Evolutionary conservation across 108 stramenopile genomes (phyloP).

Genomic region (Chaetoceros tenuissimus): DNA sequence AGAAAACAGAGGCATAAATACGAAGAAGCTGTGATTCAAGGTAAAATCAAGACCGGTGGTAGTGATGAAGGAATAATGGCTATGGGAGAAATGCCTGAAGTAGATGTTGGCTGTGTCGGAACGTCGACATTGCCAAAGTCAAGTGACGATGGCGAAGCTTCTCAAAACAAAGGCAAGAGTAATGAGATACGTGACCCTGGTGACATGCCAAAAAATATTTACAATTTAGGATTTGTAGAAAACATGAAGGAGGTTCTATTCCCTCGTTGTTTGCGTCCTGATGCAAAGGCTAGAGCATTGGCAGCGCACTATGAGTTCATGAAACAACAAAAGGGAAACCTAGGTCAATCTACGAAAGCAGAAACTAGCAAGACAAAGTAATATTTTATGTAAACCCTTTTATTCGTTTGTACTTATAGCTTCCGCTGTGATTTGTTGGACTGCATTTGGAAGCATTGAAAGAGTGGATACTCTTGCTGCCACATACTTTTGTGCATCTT

Average conservation of each 20-base stretch:
- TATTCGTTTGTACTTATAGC: too few relatives aligned
- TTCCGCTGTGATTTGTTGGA: slow-evolving; percentile 58
- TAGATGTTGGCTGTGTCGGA: slow-evolving; percentile 56
- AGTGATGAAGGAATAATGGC: not conserved
- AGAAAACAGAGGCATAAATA: slow-evolving; percentile 41
- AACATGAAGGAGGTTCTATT: slow-evolving; percentile 73
- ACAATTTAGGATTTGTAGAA: slow-evolving; percentile 53
- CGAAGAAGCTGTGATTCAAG: slow-evolving; percentile 45
- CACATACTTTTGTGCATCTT: slow-evolving; percentile 52
- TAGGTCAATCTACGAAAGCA: too few relatives aligned
- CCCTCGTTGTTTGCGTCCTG: slow-evolving; percentile 53
- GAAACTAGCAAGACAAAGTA: too few relatives aligned
- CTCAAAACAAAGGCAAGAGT: slow-evolving; percentile 8
- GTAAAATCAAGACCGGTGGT: slow-evolving; percentile 7
- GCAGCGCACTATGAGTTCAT: not conserved
- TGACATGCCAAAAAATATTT: slow-evolving; percentile 58
- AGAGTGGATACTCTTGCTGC: slow-evolving; percentile 46
- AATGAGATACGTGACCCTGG: slow-evolving; percentile 55
- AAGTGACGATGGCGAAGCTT: not conserved
- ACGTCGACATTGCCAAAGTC: not conserved
- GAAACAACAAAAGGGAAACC: not conserved
- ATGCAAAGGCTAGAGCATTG: slow-evolving; percentile 12
- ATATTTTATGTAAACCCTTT: too few relatives aligned
- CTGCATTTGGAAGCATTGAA: slow-evolving; percentile 59
- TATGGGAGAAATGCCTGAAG: slow-evolving; percentile 21